These are phyloP conservation scores for Vitis rotundifolia DNA, from an alignment of 164 flowering plant genomes.

Conservation along the genomic window DNA sequence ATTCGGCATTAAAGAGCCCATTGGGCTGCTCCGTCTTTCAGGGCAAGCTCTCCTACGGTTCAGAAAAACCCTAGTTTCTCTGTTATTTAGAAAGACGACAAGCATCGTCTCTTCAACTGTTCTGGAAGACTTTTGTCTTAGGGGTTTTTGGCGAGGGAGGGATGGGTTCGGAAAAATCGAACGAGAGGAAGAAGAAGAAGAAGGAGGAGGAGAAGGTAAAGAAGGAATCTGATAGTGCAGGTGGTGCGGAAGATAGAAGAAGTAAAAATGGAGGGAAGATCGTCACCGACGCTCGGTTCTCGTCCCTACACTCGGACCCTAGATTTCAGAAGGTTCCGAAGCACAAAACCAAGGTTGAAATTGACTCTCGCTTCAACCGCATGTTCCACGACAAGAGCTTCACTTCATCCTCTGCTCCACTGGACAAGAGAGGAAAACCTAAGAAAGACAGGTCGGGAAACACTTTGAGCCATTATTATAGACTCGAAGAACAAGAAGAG, in stretches of 20 bases:
- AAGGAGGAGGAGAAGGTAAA: slow-evolving; percentile 5
- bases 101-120: background rate
- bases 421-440: slow-evolving; percentile 77
- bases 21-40: no score
- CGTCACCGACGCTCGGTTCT: slow-evolving; percentile 68
- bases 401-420: slow-evolving; percentile 50
- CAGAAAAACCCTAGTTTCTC: no score
- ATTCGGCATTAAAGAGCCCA: no score
- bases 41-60: no score
- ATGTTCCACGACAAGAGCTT: slow-evolving; percentile 61
- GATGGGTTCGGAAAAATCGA: slow-evolving; percentile 21
- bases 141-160: background rate
- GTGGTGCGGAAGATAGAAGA: slow-evolving; percentile 4
- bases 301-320: slow-evolving; percentile 72
- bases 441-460: slow-evolving; percentile 25
- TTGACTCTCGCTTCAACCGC: slow-evolving; percentile 70
- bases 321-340: slow-evolving; percentile 63
- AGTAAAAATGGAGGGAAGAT: slow-evolving; percentile 15
- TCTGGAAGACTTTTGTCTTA: no score
- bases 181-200: slow-evolving; percentile 13
- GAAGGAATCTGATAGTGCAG: background rate
- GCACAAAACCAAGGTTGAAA: slow-evolving; percentile 52
- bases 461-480: slow-evolving; percentile 57
- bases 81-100: no score
- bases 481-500: slow-evolving; percentile 39